These are phyloP conservation scores for Boletellus ananas DNA, from an alignment of 768 basidiomycete species.

Conservation along the genomic window DNA sequence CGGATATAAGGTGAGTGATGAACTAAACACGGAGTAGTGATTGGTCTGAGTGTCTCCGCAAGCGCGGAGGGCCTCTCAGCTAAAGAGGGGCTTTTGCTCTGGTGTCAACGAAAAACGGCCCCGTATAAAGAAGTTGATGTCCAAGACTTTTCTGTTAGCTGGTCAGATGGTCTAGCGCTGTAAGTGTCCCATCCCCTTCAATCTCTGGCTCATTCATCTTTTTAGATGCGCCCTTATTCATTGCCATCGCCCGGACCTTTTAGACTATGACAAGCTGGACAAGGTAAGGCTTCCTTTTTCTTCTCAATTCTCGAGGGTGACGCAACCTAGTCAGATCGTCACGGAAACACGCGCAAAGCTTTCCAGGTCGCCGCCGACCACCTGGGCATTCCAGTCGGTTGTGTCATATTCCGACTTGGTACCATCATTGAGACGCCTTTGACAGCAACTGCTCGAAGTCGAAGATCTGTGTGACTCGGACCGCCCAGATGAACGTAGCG, in stretches of 20 bases:
- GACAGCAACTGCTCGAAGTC: conserved; percentile 91
- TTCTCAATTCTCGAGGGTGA: conserved; percentile 2
- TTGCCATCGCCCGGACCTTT: conserved; percentile 91
- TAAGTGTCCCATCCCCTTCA: conserved; percentile 36
- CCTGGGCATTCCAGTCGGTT: conserved; percentile 82
- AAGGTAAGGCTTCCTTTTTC: conserved; percentile 48
- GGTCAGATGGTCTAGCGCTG: conserved; percentile 95
- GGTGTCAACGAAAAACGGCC: conserved; percentile 96
- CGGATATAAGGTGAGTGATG: conserved; percentile 83
- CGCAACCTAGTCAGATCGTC: conserved; percentile 58
- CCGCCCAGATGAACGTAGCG: conserved; percentile 92
- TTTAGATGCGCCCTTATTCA: conserved; percentile 94
- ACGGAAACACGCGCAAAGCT: conserved; percentile 81
- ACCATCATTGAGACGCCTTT: conserved; percentile 1
- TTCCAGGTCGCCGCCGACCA: conserved; percentile 86
- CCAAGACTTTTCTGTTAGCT: conserved; percentile 88
- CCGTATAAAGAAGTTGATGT: conserved; percentile 91
- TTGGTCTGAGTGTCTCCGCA: conserved; percentile 14
- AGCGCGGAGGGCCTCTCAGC: conserved; percentile 99
- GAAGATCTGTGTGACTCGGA: conserved; percentile 86
- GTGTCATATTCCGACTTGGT: neutral
- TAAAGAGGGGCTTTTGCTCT: conserved; percentile 93
- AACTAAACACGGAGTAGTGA: neutral
- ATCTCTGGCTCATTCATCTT: conserved; percentile 5
- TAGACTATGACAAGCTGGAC: conserved; percentile 84